Evolutionary conservation across 2,329 filamentous ascomycete genomes (phyloP).

Genomic region (Stagonosporopsis cucurbitacearum): DNA sequence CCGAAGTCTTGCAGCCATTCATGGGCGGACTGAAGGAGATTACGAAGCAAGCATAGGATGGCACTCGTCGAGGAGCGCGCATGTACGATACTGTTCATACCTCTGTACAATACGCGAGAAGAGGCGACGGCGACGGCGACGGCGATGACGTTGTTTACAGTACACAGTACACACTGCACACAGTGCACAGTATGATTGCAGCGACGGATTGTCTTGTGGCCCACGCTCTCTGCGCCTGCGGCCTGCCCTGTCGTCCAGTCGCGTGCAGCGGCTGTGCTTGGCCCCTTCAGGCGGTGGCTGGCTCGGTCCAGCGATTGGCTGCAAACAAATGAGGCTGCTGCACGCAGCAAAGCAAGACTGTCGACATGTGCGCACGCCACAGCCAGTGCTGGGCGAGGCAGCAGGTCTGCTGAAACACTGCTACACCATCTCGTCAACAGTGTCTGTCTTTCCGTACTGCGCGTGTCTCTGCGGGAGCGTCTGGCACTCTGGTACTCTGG

Average conservation of each 20-base stretch:
- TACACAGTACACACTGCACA: no score
- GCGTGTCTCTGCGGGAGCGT: slow-evolving; percentile 18
- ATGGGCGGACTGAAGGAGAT: slow-evolving; percentile 67
- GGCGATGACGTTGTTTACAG: background rate
- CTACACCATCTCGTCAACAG: slow-evolving; percentile 17
- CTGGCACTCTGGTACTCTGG: no score
- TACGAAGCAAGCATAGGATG: slow-evolving; percentile 27
- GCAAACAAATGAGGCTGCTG: slow-evolving; percentile 17
- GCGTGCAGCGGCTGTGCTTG: slow-evolving; percentile 26
- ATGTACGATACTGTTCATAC: slow-evolving; percentile 6
- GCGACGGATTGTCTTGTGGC: background rate
- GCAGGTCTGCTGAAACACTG: slow-evolving; percentile 38
- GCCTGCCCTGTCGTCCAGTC: slow-evolving; percentile 25
- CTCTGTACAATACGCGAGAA: slow-evolving; percentile 5
- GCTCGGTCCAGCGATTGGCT: slow-evolving; percentile 39
- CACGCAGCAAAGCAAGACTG: slow-evolving; percentile 31
- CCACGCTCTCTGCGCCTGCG: slow-evolving; percentile 12
- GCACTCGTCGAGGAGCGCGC: background rate
- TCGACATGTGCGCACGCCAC: slow-evolving; percentile 44
- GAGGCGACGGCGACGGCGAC: background rate
- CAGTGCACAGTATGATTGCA: background rate
- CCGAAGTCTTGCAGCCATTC: slow-evolving; percentile 79
- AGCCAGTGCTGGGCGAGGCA: slow-evolving; percentile 31
- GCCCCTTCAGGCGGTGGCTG: slow-evolving; percentile 39
- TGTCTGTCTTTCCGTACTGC: slow-evolving; percentile 18